phyloP scores from a whole-genome alignment of 345 rosid species.

The Erodium maritimum region DNA sequence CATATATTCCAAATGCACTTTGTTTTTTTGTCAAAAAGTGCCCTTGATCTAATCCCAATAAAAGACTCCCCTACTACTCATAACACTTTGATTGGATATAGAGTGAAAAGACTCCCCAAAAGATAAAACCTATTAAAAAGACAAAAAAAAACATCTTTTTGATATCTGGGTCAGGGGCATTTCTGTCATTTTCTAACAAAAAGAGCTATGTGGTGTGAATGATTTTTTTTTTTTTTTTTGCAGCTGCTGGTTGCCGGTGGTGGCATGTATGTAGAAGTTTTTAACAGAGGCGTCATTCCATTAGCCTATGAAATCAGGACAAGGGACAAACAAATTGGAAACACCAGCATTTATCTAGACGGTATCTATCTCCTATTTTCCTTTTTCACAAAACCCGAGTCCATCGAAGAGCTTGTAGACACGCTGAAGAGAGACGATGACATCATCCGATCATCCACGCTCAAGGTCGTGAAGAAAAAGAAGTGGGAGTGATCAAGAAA shows the following conservation, averaged over 20 bases:
- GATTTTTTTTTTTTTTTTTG: constrained; percentile 5
- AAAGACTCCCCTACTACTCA: no score
- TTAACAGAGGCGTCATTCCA: constrained; percentile 92
- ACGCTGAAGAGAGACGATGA: constrained; percentile 52
- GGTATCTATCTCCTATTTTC: constrained; percentile 88
- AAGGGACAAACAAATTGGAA: constrained; percentile 87
- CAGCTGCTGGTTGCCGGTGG: constrained; percentile 98
- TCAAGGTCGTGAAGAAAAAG: constrained; percentile 68
- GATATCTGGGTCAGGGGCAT: no score
- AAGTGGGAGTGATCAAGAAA: constrained; percentile 9
- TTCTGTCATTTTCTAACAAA: no score
- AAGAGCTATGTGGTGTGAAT: neutral
- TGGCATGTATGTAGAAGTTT: constrained; percentile 90
- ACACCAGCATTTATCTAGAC: constrained; percentile 66
- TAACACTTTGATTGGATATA: no score
- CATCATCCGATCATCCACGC: constrained; percentile 57
- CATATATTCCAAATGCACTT: no score
- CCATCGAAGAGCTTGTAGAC: constrained; percentile 39
- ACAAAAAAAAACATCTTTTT: no score
- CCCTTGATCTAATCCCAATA: no score
- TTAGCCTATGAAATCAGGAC: constrained; percentile 75
- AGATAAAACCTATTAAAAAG: no score
- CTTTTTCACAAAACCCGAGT: constrained; percentile 82
- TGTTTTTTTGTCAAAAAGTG: no score
- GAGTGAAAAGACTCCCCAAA: no score